Evolutionary conservation across 495 filamentous ascomycete species (phyloP).

Genomic region (Echria macrotheca): DNA sequence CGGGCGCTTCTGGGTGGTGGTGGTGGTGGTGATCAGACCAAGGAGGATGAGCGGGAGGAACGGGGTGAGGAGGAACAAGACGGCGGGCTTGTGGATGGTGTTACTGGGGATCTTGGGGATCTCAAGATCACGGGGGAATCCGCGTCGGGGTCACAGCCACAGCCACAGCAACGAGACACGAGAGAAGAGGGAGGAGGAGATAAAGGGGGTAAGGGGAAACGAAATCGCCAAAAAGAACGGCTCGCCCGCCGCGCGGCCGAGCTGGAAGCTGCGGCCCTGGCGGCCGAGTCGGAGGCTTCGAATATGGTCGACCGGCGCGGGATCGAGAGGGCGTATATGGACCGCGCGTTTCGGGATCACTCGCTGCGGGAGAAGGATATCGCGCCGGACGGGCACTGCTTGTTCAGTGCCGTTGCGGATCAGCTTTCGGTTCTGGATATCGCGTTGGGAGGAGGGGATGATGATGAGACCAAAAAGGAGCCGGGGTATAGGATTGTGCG

Average conservation of each 20-base stretch:
- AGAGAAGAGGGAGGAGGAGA: constrained; percentile 19
- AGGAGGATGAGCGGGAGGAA: constrained; percentile 5
- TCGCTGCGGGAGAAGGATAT: constrained; percentile 72
- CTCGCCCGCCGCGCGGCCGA: constrained; percentile 85
- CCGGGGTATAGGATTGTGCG: constrained; percentile 50
- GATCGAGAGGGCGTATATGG: constrained; percentile 66
- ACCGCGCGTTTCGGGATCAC: constrained; percentile 53
- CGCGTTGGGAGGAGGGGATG: constrained; percentile 23
- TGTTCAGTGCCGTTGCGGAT: constrained; percentile 90
- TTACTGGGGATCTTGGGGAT: not conserved
- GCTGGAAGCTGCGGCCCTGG: constrained; percentile 57
- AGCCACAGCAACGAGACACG: constrained; percentile 9
- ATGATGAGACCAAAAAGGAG: constrained; percentile 13
- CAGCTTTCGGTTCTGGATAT: constrained; percentile 55
- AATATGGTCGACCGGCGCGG: constrained; percentile 67
- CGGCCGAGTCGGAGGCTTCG: constrained; percentile 70
- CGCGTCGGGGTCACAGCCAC: not conserved
- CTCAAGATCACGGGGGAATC: no score
- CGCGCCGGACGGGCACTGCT: constrained; percentile 85
- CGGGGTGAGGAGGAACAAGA: not conserved
- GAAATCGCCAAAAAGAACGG: constrained; percentile 85
- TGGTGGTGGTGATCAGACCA: constrained; percentile 16
- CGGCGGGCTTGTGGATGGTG: not conserved
- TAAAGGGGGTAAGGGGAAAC: constrained; percentile 56
- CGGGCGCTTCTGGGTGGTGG: constrained; percentile 44